These are phyloP conservation scores for Amanita pseudoporphyria DNA, from an alignment of 768 basidiomycete species.

Conservation along the genomic window DNA sequence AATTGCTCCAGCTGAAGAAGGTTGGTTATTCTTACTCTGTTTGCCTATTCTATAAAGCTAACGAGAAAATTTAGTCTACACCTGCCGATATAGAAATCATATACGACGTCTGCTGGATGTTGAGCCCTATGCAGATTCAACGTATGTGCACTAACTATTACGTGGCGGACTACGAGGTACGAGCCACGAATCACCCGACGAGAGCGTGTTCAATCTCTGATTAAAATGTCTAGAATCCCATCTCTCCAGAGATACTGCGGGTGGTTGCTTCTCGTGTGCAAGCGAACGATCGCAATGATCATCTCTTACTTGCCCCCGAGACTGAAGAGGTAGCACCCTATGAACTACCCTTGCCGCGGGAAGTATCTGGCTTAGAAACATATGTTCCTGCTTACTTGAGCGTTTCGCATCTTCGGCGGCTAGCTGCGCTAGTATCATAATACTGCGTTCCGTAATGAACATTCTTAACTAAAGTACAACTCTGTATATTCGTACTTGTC, in stretches of 20 bases:
- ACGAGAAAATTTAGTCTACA: conserved; percentile 50
- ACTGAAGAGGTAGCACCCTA: conserved; percentile 96
- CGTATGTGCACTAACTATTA: conserved; percentile 99
- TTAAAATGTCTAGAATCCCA: conserved; percentile 61
- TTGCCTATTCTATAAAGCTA: neutral
- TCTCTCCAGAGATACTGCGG: conserved; percentile 93
- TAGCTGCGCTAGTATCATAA: conserved; percentile 72
- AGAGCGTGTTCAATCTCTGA: neutral
- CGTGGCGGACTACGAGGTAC: conserved; percentile 96
- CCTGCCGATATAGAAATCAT: conserved; percentile 97
- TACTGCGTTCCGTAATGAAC: neutral
- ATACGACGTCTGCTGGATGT: conserved; percentile 99
- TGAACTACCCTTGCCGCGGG: conserved; percentile 87
- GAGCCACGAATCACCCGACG: conserved; percentile 10
- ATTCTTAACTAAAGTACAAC: neutral
- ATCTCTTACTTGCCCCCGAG: conserved; percentile 90
- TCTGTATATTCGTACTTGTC: neutral
- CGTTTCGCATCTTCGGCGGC: conserved; percentile 78
- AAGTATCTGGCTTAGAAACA: conserved; percentile 93
- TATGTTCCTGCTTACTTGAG: conserved; percentile 91
- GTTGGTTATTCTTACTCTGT: conserved; percentile 33
- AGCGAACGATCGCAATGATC: conserved; percentile 95
- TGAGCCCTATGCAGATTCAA: conserved; percentile 98
- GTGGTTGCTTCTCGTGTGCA: conserved; percentile 95
- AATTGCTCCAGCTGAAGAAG: conserved; percentile 96